Percentiles rank a stretch among this genome's conserved stretches.
These are phyloP conservation scores for Halophytophthora polymorphica DNA, from an alignment of 352 stramenopile genomes.

Conservation along the genomic window DNA sequence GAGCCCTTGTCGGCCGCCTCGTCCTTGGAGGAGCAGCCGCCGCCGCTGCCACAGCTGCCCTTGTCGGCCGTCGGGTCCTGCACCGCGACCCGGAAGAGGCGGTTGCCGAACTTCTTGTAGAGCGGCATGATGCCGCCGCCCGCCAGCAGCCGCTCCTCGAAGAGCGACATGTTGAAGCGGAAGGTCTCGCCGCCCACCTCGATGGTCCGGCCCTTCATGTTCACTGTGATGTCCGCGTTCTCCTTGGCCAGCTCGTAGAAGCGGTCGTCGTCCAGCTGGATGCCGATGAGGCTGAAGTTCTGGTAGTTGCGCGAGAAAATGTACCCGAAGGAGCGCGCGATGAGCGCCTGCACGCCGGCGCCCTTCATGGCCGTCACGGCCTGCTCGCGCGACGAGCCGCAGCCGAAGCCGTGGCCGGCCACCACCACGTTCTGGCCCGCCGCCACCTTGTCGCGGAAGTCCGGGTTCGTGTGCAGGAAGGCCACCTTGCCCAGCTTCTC, in stretches of 20 bases:
- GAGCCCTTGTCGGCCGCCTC: conserved; percentile 17
- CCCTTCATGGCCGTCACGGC: conserved; percentile 81
- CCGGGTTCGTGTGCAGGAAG: conserved; percentile 82
- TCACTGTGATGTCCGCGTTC: conserved; percentile 71
- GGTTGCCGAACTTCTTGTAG: conserved; percentile 86
- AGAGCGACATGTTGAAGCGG: conserved; percentile 86
- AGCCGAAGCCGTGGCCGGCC: conserved; percentile 78
- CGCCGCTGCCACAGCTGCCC: conserved; percentile 34
- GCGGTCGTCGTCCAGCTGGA: conserved; percentile 70
- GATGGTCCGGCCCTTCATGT: conserved; percentile 81
- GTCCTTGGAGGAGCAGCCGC: conserved; percentile 37
- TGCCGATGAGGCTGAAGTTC: conserved; percentile 83
- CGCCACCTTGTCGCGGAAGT: conserved; percentile 81
- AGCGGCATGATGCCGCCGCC: conserved; percentile 84
- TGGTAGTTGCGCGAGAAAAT: conserved; percentile 89
- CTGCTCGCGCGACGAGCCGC: conserved; percentile 82
- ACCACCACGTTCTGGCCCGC: conserved; percentile 73
- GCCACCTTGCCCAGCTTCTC: conserved; percentile 80
- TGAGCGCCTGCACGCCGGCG: conserved; percentile 75
- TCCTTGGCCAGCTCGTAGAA: conserved; percentile 84
- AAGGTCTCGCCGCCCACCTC: conserved; percentile 72
- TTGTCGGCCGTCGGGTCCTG: conserved; percentile 45
- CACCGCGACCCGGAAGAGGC: conserved; percentile 81
- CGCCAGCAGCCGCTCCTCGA: conserved; percentile 78
- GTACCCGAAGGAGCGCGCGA: conserved; percentile 83